A percentile compares a stretch with the other conserved stretches of the same genome.
phyloP scores from a whole-genome alignment of 2,329 filamentous ascomycete species.

The Cladophialophora chaetospira region DNA sequence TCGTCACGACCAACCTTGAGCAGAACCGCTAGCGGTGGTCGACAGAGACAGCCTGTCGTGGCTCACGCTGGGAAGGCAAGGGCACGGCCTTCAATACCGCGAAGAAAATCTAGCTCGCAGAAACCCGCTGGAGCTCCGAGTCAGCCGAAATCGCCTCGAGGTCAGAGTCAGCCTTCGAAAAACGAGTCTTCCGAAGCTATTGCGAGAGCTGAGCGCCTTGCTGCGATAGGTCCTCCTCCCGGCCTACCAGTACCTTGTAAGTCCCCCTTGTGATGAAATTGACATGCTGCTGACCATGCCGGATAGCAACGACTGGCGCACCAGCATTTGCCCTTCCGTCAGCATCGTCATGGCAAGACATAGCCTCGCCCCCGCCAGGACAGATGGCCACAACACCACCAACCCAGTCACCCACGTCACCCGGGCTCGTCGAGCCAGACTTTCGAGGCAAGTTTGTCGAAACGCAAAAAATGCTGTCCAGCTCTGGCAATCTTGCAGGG shows the following conservation, averaged over 20 bases:
- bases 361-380: constrained; percentile 22
- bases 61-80: constrained; percentile 23
- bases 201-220: background rate
- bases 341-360: constrained; percentile 33
- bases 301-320: constrained; percentile 11
- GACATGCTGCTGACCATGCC: constrained; percentile 1
- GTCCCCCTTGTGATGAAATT: background rate
- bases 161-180: background rate
- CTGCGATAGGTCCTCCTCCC: constrained; percentile 12
- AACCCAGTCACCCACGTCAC: constrained; percentile 15
- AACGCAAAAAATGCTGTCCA: constrained; percentile 29
- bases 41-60: constrained; percentile 12
- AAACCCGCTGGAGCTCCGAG: constrained; percentile 10
- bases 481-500: constrained; percentile 26
- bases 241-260: constrained; percentile 21
- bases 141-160: constrained; percentile 14
- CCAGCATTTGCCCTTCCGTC: constrained; percentile 29
- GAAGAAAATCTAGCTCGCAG: constrained; percentile 27
- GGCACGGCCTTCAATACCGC: constrained; percentile 18
- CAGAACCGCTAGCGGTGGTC: constrained; percentile 25
- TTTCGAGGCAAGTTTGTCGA: constrained; percentile 44
- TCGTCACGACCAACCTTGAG: constrained; percentile 22
- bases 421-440: constrained; percentile 40
- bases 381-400: constrained; percentile 15
- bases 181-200: background rate